Percentiles rank a stretch among this genome's conserved stretches.
Evolutionary conservation across 495 filamentous ascomycete genomes (phyloP).

Genomic region (Xylaria longipes): DNA sequence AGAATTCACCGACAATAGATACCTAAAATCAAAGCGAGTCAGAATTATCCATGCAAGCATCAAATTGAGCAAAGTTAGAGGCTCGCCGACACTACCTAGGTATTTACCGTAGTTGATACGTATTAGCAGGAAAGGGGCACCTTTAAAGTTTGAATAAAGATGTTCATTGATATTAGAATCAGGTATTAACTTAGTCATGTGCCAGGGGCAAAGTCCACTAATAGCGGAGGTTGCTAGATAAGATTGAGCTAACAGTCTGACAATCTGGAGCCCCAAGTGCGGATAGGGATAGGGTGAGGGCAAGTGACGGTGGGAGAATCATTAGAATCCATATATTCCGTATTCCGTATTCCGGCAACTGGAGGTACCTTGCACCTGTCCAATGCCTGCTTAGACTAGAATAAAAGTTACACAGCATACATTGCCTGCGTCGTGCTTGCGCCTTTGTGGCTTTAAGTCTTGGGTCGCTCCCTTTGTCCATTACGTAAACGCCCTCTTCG

Average conservation of each 20-base stretch:
- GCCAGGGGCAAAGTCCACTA: neutral
- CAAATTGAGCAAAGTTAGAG: neutral
- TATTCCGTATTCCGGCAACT: too few species aligned
- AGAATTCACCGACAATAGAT: neutral
- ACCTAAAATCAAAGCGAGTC: neutral
- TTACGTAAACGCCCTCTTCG: slow-evolving; percentile 10
- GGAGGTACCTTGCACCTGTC: too few species aligned
- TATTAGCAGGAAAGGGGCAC: neutral
- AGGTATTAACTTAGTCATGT: neutral
- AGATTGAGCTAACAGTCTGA: neutral
- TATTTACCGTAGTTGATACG: neutral
- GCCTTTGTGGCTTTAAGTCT: neutral
- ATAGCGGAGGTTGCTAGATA: neutral
- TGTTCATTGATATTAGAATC: neutral
- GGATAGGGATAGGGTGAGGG: slow-evolving; percentile 5
- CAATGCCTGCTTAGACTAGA: neutral
- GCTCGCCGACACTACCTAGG: neutral
- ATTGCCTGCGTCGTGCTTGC: neutral
- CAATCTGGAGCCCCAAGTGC: slow-evolving; percentile 11
- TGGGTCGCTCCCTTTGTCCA: slow-evolving; percentile 10
- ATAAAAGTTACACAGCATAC: neutral
- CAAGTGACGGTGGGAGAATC: too few species aligned
- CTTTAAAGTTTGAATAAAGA: neutral
- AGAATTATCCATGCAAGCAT: neutral
- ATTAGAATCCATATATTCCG: too few species aligned